Conservation (phyloP, 345 rosid species). For the Arabidopsis suecica region DNA sequence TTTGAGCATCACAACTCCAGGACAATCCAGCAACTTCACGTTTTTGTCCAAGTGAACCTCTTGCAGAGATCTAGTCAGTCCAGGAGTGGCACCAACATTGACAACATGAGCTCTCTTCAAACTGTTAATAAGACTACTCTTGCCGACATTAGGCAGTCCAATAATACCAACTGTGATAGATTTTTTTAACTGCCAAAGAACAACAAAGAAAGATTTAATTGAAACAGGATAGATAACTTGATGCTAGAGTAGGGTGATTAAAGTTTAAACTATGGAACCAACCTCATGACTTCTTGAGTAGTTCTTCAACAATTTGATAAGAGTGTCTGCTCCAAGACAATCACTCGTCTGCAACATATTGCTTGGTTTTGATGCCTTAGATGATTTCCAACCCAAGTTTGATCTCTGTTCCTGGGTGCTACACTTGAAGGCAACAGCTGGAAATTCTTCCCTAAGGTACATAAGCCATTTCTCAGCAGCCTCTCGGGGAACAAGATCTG, state of each 20-base stretch:
- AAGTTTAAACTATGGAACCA: not conserved
- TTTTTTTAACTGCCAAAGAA: conserved; percentile 76
- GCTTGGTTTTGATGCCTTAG: conserved; percentile 71
- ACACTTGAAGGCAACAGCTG: conserved; percentile 96
- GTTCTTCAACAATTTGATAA: conserved; percentile 84
- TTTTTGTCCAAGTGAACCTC: conserved; percentile 95
- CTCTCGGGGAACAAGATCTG: conserved; percentile 99
- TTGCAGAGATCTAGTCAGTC: conserved; percentile 90
- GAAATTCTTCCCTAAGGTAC: conserved; percentile 93
- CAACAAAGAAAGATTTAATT: not conserved
- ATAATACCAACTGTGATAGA: conserved; percentile 91
- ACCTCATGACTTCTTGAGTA: conserved; percentile 98
- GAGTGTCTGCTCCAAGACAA: conserved; percentile 98
- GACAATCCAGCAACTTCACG: conserved; percentile 92
- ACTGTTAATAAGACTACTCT: conserved; percentile 98
- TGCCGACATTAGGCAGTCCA: conserved; percentile 97
- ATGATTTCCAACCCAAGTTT: conserved; percentile 92
- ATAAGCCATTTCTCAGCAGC: conserved; percentile 95
- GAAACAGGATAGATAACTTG: conserved; percentile 9
- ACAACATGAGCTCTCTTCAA: conserved; percentile 92
- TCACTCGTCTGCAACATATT: conserved; percentile 84
- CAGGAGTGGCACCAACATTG: conserved; percentile 96
- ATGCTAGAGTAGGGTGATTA: conserved; percentile 5
- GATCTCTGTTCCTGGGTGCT: conserved; percentile 93
- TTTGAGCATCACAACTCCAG: conserved; percentile 96